Base-by-base conservation (phyloP, 495 filamentous ascomycete genomes). In the Podospora tetraspora region DNA sequence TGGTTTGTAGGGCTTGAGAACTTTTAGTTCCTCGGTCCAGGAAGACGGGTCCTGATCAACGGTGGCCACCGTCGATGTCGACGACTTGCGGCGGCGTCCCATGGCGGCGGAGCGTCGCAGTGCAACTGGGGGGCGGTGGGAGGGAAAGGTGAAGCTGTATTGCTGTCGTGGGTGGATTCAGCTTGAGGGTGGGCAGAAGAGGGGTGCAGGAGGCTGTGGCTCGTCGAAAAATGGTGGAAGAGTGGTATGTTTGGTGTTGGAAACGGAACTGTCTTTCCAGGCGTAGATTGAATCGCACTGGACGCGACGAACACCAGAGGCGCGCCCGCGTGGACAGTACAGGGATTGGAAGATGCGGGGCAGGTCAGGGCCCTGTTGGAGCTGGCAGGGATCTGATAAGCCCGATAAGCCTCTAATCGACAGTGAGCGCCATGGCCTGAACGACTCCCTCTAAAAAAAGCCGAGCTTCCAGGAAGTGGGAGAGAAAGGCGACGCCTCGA, bases 41-140 rank as follows among this genome's bases (percentile, higher is more conserved):
- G 73, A 77, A 56, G 75, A 73, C 1, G 63, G 56, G 8, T 65
- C 29, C 32, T 72, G 68, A 27, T 79, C 77, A 23, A 71, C 56
- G 0, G 76, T 71, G 13, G 66, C 69, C 60, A 73, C 73, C 8
- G 76, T 79, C 43, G 80, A 78, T 3, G 73, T 75, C 29, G 73
- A 74, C 21, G 68, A 69, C 59, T 74, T 73, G 22, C 72, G 73
- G 73, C 63, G 73, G 62, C 78, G 79, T 57, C 79, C 73, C 63
- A 68, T 68, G 25, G 11, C 59, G 21, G 57, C 21, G 25, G 32
- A 22, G 22, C 7, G 43, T 22, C 62, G 12, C 9, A 8, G 11
- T 30, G 62, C 22, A 13, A 23, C 25, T 58, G 43, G 63, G n/a
- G 32, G 56, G 12, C 0, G 32, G 12, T 3, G 11, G 63, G 37